Evolutionary conservation across 139 green algal genomes (phyloP), one percentile per base, ranked within the genome.

Genomic region (Micractinium sp.): DNA sequence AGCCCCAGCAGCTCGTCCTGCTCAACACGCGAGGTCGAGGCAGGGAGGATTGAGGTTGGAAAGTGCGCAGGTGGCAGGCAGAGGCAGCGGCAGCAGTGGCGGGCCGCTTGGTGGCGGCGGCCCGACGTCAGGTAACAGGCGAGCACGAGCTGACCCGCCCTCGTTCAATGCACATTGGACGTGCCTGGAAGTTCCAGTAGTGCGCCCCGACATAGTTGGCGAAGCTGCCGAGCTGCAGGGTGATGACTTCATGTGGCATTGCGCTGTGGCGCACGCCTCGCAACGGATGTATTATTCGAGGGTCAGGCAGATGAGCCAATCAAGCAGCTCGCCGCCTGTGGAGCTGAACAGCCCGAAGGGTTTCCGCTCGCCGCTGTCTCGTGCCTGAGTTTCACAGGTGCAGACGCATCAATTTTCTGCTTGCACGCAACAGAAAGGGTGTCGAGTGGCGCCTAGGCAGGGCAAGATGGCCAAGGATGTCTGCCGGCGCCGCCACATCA

Each of bases 171-270:
- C 27, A n/a, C n/a, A 31, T n/a, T 41, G n/a, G 88, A 13, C 63
- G 29, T 33, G 31, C 96, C 94, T 98, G 96, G 19, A 99, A 88
- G 88, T 99, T 98, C 97, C 97, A 99, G 81, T 95, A 98, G 87
- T 99, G 97, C 9, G 97, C 89, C 12, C 94, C 97, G 0, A 96
- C 92, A 76, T 94, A 96, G 86, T 98, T 98, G 23, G 96, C 95
- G 29, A 96, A 96, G 69, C 75, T 90, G 20, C 97, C 97, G 27
- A 98, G 91, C 89, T 97, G 94, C 19, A 98, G 85, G 0, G 96
- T 97, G 33, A 99, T 94, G 16, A 98, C 84, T 71, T 97, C 96
- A 0, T 73, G 47, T 60, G 81, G n/a, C 81, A 91, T 88, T 22
- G 61, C 82, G 16, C 29, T 71, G 20, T 29, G 60, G 63, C 47